Conservation (phyloP, 2,329 filamentous ascomycete genomes). For the Fusarium graminum region DNA sequence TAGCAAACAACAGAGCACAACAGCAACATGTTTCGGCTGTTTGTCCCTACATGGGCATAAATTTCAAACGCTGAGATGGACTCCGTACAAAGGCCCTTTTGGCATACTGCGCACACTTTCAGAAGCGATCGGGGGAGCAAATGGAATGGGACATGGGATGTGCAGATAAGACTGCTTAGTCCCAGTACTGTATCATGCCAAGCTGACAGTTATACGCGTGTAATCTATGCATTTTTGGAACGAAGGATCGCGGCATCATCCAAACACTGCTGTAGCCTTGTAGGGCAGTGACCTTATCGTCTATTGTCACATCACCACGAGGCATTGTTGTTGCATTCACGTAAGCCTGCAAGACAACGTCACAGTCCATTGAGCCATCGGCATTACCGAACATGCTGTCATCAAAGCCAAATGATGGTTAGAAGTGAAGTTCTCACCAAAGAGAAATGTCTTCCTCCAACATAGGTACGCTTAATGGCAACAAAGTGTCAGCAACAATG, state of each 20-base stretch:
- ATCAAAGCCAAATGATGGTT: conserved; percentile 16
- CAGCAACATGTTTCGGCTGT: conserved; percentile 42
- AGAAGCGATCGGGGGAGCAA: conserved; percentile 6
- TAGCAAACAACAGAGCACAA: conserved; percentile 32
- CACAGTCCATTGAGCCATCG: conserved; percentile 5
- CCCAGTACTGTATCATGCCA: background rate
- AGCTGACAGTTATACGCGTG: conserved; percentile 16
- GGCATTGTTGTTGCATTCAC: conserved; percentile 18
- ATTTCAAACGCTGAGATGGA: conserved; percentile 26
- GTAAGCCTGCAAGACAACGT: conserved; percentile 19
- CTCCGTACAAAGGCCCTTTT: conserved; percentile 21
- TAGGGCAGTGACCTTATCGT: conserved; percentile 26
- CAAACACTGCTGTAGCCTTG: conserved; percentile 19
- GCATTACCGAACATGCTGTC: conserved; percentile 29
- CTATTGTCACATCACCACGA: conserved; percentile 18
- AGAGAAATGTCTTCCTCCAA: conserved; percentile 10
- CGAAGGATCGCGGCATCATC: conserved; percentile 25
- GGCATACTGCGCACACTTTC: conserved; percentile 16
- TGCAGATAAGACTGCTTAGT: conserved; percentile 22
- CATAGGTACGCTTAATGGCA: conserved; percentile 11
- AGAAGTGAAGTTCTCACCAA: conserved; percentile 5
- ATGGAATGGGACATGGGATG: conserved; percentile 13
- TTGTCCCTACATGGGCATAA: conserved; percentile 40
- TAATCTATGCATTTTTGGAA: conserved; percentile 12
- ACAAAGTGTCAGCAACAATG: conserved; percentile 30